A percentile compares a stretch with the other conserved stretches of the same genome.
Evolutionary conservation across 257 asterid species (phyloP).

Genomic region (Euphrasia confusa): DNA sequence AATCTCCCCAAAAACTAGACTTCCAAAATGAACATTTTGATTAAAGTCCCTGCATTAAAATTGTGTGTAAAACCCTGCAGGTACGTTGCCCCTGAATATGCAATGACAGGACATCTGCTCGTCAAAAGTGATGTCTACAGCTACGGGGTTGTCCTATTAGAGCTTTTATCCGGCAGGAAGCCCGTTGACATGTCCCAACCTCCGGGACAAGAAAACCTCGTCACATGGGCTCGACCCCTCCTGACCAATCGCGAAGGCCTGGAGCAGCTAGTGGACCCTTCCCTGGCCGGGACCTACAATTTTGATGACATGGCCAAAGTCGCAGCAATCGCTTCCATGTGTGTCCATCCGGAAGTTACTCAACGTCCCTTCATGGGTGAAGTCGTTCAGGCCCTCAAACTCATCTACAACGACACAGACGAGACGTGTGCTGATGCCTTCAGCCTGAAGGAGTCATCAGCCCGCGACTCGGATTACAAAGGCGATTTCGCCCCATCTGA

Average conservation of each 20-base stretch:
- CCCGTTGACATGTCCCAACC: conserved; percentile 97
- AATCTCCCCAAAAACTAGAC: no score
- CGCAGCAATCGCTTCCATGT: conserved; percentile 92
- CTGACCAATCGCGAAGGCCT: conserved; percentile 83
- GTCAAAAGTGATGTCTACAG: conserved; percentile 96
- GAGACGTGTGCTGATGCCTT: conserved; percentile 75
- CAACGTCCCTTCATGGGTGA: conserved; percentile 97
- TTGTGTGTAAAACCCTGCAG: conserved; percentile 29
- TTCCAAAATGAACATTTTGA: no score
- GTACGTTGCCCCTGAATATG: conserved; percentile 96
- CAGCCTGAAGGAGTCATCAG: conserved; percentile 75
- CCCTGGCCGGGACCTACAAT: conserved; percentile 66
- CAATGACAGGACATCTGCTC: conserved; percentile 93
- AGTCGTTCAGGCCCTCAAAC: conserved; percentile 95
- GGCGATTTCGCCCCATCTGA: conserved; percentile 69
- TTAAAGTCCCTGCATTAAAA: neutral
- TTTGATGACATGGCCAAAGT: conserved; percentile 97
- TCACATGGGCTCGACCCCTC: conserved; percentile 93
- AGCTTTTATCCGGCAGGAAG: conserved; percentile 80
- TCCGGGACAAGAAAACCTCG: conserved; percentile 90
- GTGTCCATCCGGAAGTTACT: conserved; percentile 93
- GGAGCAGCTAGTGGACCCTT: conserved; percentile 73
- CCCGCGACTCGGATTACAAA: conserved; percentile 72
- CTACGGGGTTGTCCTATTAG: conserved; percentile 86
- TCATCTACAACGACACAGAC: conserved; percentile 70